Evolutionary conservation across 768 basidiomycete genomes (phyloP).

Genomic region (Phylloporus sp.): DNA sequence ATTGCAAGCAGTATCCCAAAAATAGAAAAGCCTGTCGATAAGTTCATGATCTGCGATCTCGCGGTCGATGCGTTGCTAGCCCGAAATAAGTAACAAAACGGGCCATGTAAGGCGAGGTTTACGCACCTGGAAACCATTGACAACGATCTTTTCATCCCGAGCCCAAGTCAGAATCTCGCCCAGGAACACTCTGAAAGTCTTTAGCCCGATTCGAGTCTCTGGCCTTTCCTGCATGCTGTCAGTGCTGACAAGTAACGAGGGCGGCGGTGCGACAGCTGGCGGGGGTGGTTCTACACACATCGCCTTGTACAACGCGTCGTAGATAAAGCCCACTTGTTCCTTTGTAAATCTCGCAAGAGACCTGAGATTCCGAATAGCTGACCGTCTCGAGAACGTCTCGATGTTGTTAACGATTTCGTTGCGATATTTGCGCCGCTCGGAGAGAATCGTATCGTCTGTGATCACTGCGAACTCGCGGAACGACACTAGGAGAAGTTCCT

Average conservation of each 20-base stretch:
- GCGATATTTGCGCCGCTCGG: slow-evolving; percentile 81
- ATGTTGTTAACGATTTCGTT: slow-evolving; percentile 89
- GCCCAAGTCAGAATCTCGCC: slow-evolving; percentile 96
- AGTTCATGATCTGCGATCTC: slow-evolving; percentile 95
- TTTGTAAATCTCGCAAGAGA: slow-evolving; percentile 77
- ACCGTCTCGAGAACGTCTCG: slow-evolving; percentile 90
- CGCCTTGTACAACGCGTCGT: slow-evolving; percentile 85
- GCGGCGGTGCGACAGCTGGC: slow-evolving; percentile 42
- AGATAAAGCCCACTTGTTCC: slow-evolving; percentile 84
- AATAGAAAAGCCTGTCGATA: slow-evolving; percentile 88
- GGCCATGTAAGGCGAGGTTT: not conserved
- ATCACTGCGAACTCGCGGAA: slow-evolving; percentile 98
- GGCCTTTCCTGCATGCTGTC: slow-evolving; percentile 67
- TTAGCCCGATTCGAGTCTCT: slow-evolving; percentile 83
- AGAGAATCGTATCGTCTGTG: slow-evolving; percentile 87
- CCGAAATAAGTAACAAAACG: slow-evolving; percentile 1
- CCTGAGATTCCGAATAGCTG: slow-evolving; percentile 82
- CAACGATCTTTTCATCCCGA: slow-evolving; percentile 85
- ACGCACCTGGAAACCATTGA: slow-evolving; percentile 83
- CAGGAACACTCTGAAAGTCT: slow-evolving; percentile 84
- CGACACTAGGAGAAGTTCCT: slow-evolving; percentile 92
- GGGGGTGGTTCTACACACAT: slow-evolving; percentile 75
- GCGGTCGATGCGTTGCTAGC: slow-evolving; percentile 79
- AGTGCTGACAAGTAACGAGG: slow-evolving; percentile 49
- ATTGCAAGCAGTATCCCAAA: slow-evolving; percentile 81